Evolutionary conservation across 163 green algal species (phyloP), one percentile per base, ranked within the genome.

Genomic region (Coccomyxa subellipsoidea): DNA sequence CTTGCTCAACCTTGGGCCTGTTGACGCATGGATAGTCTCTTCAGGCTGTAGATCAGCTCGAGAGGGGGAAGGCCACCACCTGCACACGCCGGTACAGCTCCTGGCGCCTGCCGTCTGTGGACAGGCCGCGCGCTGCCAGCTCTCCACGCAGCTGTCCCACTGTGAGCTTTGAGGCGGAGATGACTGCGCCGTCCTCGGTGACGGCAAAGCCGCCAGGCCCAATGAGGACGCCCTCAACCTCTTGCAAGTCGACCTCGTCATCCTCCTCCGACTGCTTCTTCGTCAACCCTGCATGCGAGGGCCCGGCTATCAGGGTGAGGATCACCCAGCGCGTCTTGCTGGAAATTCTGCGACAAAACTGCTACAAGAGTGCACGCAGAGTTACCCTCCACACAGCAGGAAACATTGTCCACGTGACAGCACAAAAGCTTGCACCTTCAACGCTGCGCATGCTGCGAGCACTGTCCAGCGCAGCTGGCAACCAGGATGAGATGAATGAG

Each of bases 171-270:
- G 82, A 73, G 5, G 87, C 79, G 7, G 84, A 79, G 23, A 91
- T 39, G 25, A 85, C 84, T 38, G 87, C 37, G 27, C 90, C 90
- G 18, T 86, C 82, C 0, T 90, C 87, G 10, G 84, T 85, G n/a
- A 93, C 85, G n/a, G 85, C 88, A 71, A 80, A 87, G 34, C 85
- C 77, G 35, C 85, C 87, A 38, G 85, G 76, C 34, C 85, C 84
- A 36, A 92, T 86, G 8, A 80, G 40, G 35, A 90, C 82, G 12
- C 85, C 89, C 31, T 90, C 82, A 25, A 90, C 76, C n/a, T 85
- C 82, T 34, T 75, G n/a, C 29, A 77, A 36, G 25, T 27, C 4
- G 73, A 78, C 29, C 71, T 40, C 25, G 47, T 85, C 73, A 39
- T 32, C 76, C 69, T 69, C 36, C 34, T 37, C 59, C 5, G 66